Evolutionary conservation across 2,329 filamentous ascomycete species (phyloP).

Genomic region (Pseudocercospora crystallina): DNA sequence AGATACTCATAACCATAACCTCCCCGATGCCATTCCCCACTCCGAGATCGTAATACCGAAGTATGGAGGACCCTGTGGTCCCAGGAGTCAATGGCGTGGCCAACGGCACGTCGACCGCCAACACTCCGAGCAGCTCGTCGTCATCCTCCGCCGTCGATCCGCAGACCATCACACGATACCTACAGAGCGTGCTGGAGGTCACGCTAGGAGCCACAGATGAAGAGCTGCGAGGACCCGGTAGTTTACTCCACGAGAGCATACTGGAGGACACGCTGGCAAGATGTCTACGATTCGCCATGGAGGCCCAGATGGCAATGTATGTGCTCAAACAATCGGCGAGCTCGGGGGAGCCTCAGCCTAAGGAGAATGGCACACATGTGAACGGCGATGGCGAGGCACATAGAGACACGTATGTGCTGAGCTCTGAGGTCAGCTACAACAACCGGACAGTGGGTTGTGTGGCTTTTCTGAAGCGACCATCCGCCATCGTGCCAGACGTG

Average conservation of each 20-base stretch:
- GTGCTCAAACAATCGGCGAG: constrained; percentile 73
- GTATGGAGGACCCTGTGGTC: constrained; percentile 41
- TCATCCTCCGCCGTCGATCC: constrained; percentile 41
- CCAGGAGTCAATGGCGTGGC: constrained; percentile 36
- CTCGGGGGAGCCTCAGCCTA: constrained; percentile 33
- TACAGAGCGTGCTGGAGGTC: constrained; percentile 49
- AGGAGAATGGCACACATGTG: constrained; percentile 49
- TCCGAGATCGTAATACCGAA: constrained; percentile 10
- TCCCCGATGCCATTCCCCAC: constrained; percentile 6
- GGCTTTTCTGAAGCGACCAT: constrained; percentile 84
- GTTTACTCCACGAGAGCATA: constrained; percentile 72
- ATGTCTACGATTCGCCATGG: constrained; percentile 85
- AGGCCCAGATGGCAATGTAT: constrained; percentile 84
- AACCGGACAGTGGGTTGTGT: constrained; percentile 81
- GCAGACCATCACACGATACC: constrained; percentile 49
- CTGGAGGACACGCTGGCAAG: constrained; percentile 79
- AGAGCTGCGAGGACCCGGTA: constrained; percentile 79
- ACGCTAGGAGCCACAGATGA: constrained; percentile 57
- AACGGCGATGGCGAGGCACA: constrained; percentile 25
- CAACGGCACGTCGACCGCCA: constrained; percentile 30
- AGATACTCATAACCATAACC: not conserved
- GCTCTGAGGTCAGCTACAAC: constrained; percentile 76
- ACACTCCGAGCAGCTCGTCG: constrained; percentile 22
- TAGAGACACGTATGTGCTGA: constrained; percentile 73
- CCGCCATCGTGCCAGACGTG: constrained; percentile 78